phyloP scores from a whole-genome alignment of 2,329 filamentous ascomycete species.

The Aspergillus quadricinctus region DNA sequence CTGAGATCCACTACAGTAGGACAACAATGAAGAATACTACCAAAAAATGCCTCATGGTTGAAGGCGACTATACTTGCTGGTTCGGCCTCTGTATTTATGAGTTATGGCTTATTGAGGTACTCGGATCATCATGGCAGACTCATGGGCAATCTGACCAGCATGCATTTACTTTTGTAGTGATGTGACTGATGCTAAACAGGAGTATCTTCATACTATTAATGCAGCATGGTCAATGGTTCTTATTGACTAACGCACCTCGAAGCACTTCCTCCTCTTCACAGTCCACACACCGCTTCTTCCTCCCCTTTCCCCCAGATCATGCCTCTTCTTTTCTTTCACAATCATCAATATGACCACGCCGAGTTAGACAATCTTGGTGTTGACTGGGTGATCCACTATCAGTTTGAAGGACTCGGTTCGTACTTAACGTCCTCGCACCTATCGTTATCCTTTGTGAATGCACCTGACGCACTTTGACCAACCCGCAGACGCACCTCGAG shows the following conservation, averaged over 20 bases:
- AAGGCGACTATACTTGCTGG: background rate
- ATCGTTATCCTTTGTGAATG: background rate
- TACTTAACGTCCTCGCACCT: background rate
- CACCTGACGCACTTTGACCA: slow-evolving; percentile 6
- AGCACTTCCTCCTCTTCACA: background rate
- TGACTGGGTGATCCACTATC: slow-evolving; percentile 83
- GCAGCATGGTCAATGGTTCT: background rate
- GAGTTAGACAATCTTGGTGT: slow-evolving; percentile 61
- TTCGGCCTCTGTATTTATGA: background rate
- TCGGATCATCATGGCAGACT: background rate
- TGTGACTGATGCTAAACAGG: background rate
- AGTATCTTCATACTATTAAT: background rate
- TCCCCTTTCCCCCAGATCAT: slow-evolving; percentile 12
- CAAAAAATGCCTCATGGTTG: background rate
- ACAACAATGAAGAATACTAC: background rate
- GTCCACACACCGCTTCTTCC: slow-evolving; percentile 5
- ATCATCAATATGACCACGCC: slow-evolving; percentile 10
- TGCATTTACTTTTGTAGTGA: background rate
- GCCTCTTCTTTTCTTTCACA: slow-evolving; percentile 23
- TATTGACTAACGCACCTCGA: background rate
- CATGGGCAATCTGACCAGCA: background rate
- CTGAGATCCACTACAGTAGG: background rate
- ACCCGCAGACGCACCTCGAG: slow-evolving; percentile 59
- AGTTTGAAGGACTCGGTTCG: slow-evolving; percentile 64
- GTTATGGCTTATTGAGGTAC: background rate